phyloP scores from a whole-genome alignment of 1,139 yeast genomes.

The Kodamaea sp. region DNA sequence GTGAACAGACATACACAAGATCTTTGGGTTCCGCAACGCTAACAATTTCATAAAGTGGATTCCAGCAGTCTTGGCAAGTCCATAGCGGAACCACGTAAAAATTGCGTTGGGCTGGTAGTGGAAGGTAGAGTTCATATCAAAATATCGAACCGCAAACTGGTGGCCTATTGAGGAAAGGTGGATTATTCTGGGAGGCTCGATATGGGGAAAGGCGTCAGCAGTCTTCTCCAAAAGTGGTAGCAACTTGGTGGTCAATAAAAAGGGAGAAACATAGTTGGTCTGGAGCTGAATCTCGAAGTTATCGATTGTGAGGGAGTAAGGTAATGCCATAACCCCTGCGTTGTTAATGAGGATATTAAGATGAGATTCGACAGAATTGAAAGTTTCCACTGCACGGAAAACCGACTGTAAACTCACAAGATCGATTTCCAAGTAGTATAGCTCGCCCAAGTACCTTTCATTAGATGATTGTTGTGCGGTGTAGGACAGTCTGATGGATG shows the following conservation, averaged over 20 bases:
- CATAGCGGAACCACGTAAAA: slow-evolving; percentile 80
- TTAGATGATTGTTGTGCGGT: slow-evolving; percentile 3
- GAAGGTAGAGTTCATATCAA: slow-evolving; percentile 53
- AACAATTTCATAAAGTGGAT: slow-evolving; percentile 72
- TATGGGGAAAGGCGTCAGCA: slow-evolving; percentile 22
- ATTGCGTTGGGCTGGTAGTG: slow-evolving; percentile 62
- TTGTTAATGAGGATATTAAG: slow-evolving; percentile 71
- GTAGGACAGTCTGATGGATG: slow-evolving; percentile 3
- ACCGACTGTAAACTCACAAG: slow-evolving; percentile 60
- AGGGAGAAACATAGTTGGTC: slow-evolving; percentile 77
- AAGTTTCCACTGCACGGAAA: slow-evolving; percentile 51
- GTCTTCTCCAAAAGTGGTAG: slow-evolving; percentile 54
- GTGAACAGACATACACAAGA: slow-evolving; percentile 68
- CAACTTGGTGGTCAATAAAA: slow-evolving; percentile 63
- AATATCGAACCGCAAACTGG: slow-evolving; percentile 51
- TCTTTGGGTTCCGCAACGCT: slow-evolving; percentile 65
- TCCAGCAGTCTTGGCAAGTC: slow-evolving; percentile 76
- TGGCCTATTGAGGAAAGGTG: slow-evolving; percentile 75
- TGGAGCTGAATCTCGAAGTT: slow-evolving; percentile 81
- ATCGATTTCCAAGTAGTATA: slow-evolving; percentile 63
- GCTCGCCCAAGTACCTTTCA: slow-evolving; percentile 51
- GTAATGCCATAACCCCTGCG: slow-evolving; percentile 83
- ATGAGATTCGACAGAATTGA: slow-evolving; percentile 49
- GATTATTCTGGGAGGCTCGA: slow-evolving; percentile 57
- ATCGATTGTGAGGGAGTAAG: slow-evolving; percentile 63